These are phyloP conservation scores for Metschnikowia peoriensis DNA, from an alignment of 805 yeast species.

Conservation along the genomic window DNA sequence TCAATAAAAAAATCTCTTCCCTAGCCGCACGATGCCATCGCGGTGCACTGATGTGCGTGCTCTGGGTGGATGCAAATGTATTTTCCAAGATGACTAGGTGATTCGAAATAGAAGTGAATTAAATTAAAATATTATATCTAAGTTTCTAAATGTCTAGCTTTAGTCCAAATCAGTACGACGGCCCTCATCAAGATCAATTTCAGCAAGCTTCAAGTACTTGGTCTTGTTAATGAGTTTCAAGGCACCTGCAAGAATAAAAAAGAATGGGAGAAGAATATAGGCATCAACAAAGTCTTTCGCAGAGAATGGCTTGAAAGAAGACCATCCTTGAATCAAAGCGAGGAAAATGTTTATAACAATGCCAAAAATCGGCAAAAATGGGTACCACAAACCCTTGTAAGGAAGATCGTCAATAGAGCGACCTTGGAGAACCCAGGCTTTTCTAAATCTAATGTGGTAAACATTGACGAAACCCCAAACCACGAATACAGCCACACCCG, in stretches of 20 bases:
- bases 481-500: constrained; percentile 66
- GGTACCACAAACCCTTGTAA: constrained; percentile 44
- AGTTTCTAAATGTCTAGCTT: background rate
- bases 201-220: constrained; percentile 39
- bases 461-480: constrained; percentile 64
- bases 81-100: background rate
- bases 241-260: constrained; percentile 39
- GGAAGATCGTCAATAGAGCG: constrained; percentile 34
- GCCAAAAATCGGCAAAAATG: constrained; percentile 50
- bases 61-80: background rate
- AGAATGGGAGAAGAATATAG: constrained; percentile 61
- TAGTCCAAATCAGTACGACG: constrained; percentile 39
- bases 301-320: constrained; percentile 56
- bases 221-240: constrained; percentile 41
- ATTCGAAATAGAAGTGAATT: background rate
- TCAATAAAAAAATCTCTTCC: constrained; percentile 5
- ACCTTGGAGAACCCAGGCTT: constrained; percentile 39
- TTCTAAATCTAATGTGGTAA: constrained; percentile 56
- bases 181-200: constrained; percentile 53
- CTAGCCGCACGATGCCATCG: constrained; percentile 16
- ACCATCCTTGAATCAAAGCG: constrained; percentile 66
- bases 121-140: background rate
- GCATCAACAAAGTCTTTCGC: constrained; percentile 50
- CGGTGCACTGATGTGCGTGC: constrained; percentile 7
- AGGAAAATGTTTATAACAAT: constrained; percentile 49